Base-by-base conservation (phyloP, 2,329 filamentous ascomycete genomes). In the Aureobasidium leucospermi region DNA sequence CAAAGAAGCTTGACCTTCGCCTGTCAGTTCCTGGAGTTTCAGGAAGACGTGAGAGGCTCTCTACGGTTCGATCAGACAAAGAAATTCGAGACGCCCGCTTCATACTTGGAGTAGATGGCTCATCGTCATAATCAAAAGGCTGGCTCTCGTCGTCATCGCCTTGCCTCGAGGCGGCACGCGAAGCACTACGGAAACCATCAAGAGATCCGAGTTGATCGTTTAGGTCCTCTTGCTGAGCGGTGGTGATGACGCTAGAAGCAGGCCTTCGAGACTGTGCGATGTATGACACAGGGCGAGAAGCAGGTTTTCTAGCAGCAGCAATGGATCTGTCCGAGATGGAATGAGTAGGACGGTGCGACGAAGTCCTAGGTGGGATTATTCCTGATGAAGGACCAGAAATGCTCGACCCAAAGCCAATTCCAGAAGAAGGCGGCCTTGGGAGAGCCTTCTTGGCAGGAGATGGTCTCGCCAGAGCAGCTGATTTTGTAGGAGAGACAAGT, bases 11-110 rank as follows among this genome's bases (percentile, higher is more conserved):
- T 0, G 89, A 90, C 8, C 81, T 77, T 58, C 85, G 83, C 61
- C 84, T 83, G 56, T 80, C 83, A 47, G 88, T 72, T 0, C 83
- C 83, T 4, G 92, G 91, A 0, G 91, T 94, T 0, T 89, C 85
- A 0, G 91, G 89, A 32, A 96, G 77, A 48, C 85, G 83, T 3
- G 90, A 82, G 6, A 96, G 76, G 0, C 90, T 96, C 70, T 96
- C 90, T 43, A 96, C 86, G 0, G 92, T 95, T 60, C 93, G 81
- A 66, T 96, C 92, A 0, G 88, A 85, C 4, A 96, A 78, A 0
- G 89, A 92, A 13, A 76, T 76, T 11, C 78, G 69, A 6, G 70
- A 69, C 4, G 74, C 67, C 64, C 55, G 82, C 78, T 57, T 68
- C 59, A 64, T 60, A 10, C 61, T 63, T 10, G 63, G 62, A 45